Conservation (phyloP, 805 yeast genomes). For the Saccharomycopsis fermentans region DNA sequence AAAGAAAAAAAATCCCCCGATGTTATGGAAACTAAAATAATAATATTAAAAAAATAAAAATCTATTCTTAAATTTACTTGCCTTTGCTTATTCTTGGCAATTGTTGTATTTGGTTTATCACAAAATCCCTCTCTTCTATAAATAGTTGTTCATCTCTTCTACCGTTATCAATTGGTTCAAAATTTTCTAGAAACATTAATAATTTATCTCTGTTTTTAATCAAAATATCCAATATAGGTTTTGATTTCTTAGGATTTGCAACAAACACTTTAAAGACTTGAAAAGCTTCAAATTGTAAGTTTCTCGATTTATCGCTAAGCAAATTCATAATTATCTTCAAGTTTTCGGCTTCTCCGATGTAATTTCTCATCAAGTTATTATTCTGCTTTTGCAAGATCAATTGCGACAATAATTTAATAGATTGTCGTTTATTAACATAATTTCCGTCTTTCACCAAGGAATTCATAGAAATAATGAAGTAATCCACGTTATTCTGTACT, state of each 20-base stretch:
- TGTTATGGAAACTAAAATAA: background rate
- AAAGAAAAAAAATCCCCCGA: background rate
- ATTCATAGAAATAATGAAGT: constrained; percentile 56
- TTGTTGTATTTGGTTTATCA: constrained; percentile 61
- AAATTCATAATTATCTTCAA: constrained; percentile 79
- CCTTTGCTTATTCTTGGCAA: constrained; percentile 39
- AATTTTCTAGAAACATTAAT: constrained; percentile 54
- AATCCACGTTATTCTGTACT: constrained; percentile 36
- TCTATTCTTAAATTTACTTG: background rate
- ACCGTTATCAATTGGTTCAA: constrained; percentile 38
- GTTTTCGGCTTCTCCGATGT: constrained; percentile 73
- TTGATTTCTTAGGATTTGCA: constrained; percentile 89
- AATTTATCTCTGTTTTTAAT: constrained; percentile 76
- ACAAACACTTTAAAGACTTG: constrained; percentile 89
- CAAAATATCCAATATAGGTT: constrained; percentile 68
- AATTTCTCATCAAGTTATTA: constrained; percentile 59
- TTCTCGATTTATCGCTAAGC: constrained; percentile 79
- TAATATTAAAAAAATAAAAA: background rate
- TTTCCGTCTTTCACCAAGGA: constrained; percentile 63
- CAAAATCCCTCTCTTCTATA: constrained; percentile 71
- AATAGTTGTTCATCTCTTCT: constrained; percentile 56
- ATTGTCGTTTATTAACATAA: constrained; percentile 89
- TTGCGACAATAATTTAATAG: constrained; percentile 64
- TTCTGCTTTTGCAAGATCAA: constrained; percentile 64
- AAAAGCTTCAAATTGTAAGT: constrained; percentile 83